Percentiles rank a stretch among this genome's conserved stretches.
These are phyloP conservation scores for Leucocoprinus birnbaumii DNA, from an alignment of 768 basidiomycete species.

Conservation along the genomic window DNA sequence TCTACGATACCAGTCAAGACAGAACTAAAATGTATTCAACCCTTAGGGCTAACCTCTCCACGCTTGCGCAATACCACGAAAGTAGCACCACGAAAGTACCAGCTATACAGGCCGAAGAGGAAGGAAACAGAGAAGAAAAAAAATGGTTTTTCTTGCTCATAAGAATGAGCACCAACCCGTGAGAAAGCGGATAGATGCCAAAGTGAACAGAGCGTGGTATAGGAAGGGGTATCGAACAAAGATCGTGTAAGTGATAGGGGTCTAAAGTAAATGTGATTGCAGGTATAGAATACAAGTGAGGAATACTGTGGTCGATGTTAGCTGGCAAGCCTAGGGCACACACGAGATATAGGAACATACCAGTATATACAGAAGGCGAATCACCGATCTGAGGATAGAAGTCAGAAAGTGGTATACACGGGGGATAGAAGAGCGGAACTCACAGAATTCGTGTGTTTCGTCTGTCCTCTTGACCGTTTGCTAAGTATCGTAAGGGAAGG, in stretches of 20 bases:
- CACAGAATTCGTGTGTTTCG: slow-evolving; percentile 97
- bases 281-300: slow-evolving; percentile 18
- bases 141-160: slow-evolving; percentile 56
- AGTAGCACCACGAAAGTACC: neutral
- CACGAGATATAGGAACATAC: slow-evolving; percentile 19
- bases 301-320: slow-evolving; percentile 6
- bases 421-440: slow-evolving; percentile 26
- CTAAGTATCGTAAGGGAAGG: slow-evolving; percentile 42
- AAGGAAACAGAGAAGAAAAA: slow-evolving; percentile 13
- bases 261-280: slow-evolving; percentile 17
- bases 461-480: slow-evolving; percentile 95
- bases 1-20: neutral
- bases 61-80: neutral
- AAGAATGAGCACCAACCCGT: slow-evolving; percentile 84
- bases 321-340: neutral
- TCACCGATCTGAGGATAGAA: slow-evolving; percentile 33
- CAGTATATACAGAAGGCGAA: slow-evolving; percentile 17
- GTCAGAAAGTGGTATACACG: slow-evolving; percentile 13
- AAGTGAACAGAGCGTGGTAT: slow-evolving; percentile 72
- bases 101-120: slow-evolving; percentile 1
- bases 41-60: slow-evolving; percentile 14
- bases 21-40: slow-evolving; percentile 11
- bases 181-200: slow-evolving; percentile 64
- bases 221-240: neutral
- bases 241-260: slow-evolving; percentile 2